These are phyloP conservation scores for Plenodomus tracheiphilus DNA, from an alignment of 2,329 filamentous ascomycete species.

Conservation along the genomic window DNA sequence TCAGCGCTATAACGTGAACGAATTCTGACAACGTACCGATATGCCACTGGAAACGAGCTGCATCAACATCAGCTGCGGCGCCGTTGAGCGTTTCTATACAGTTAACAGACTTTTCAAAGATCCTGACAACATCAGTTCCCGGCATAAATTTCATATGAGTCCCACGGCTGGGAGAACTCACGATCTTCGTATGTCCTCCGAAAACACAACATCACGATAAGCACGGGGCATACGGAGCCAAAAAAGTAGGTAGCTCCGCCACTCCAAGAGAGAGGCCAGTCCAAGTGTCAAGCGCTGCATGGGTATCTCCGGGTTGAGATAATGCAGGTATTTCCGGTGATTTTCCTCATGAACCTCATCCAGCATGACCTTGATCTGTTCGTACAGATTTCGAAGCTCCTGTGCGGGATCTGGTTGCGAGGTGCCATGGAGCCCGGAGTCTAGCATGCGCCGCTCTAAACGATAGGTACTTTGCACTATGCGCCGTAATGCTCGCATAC, in stretches of 20 bases:
- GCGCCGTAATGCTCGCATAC: constrained; percentile 38
- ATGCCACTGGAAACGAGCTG: constrained; percentile 45
- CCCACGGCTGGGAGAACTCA: constrained; percentile 27
- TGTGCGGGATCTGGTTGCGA: constrained; percentile 38
- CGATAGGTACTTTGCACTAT: constrained; percentile 45
- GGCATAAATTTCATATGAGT: too few species aligned
- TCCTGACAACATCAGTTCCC: constrained; percentile 22
- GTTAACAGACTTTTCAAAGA: constrained; percentile 45
- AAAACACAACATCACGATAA: constrained; percentile 43
- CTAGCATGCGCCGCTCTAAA: constrained; percentile 41
- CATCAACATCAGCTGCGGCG: constrained; percentile 39
- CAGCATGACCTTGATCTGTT: constrained; percentile 43
- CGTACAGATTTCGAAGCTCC: constrained; percentile 39
- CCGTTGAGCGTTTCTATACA: constrained; percentile 43
- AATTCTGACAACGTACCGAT: constrained; percentile 26
- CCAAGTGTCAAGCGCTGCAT: constrained; percentile 38
- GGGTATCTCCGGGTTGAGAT: constrained; percentile 35
- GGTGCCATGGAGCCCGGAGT: constrained; percentile 38
- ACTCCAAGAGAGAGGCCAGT: constrained; percentile 39
- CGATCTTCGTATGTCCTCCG: constrained; percentile 40
- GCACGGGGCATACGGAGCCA: constrained; percentile 45
- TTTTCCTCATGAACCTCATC: constrained; percentile 41
- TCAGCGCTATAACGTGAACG: constrained; percentile 8
- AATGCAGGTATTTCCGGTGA: constrained; percentile 36
- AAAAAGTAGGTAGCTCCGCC: constrained; percentile 44